A percentile compares a stretch with the other conserved stretches of the same genome.
These are phyloP conservation scores for Rhodosporidiobolus sp. DNA, from an alignment of 768 basidiomycete genomes.

Conservation along the genomic window DNA sequence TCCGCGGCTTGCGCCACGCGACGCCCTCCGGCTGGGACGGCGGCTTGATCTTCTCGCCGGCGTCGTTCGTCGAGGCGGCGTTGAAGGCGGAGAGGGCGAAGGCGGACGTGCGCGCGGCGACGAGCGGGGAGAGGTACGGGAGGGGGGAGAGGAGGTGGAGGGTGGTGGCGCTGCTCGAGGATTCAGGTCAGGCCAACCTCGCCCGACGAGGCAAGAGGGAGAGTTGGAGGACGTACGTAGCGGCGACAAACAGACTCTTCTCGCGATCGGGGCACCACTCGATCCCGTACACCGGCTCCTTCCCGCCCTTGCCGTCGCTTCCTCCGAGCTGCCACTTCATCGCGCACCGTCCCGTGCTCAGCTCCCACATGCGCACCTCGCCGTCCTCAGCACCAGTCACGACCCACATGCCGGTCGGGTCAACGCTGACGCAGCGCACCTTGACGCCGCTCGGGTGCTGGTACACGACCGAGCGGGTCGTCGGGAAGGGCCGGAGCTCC, in stretches of 20 bases:
- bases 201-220: background rate
- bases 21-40: constrained; percentile 47
- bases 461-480: constrained; percentile 70
- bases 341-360: constrained; percentile 79
- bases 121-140: constrained; percentile 61
- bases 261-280: constrained; percentile 83
- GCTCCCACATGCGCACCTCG: constrained; percentile 83
- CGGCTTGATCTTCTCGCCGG: constrained; percentile 26
- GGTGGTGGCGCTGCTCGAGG: constrained; percentile 68
- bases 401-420: constrained; percentile 87
- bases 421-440: constrained; percentile 71
- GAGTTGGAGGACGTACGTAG: constrained; percentile 31
- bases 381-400: constrained; percentile 89
- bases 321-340: constrained; percentile 74
- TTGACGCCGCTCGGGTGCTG: constrained; percentile 62
- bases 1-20: constrained; percentile 50
- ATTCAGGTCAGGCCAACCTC: background rate
- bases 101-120: constrained; percentile 60
- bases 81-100: constrained; percentile 62
- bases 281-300: constrained; percentile 62
- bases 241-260: constrained; percentile 43
- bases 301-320: constrained; percentile 42
- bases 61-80: constrained; percentile 54
- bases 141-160: constrained; percentile 79
- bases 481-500: constrained; percentile 91